A percentile compares a stretch with the other conserved stretches of the same genome.
Evolutionary conservation across 2,329 filamentous ascomycete genomes (phyloP).

Genomic region (Aspergillus carbonarius): DNA sequence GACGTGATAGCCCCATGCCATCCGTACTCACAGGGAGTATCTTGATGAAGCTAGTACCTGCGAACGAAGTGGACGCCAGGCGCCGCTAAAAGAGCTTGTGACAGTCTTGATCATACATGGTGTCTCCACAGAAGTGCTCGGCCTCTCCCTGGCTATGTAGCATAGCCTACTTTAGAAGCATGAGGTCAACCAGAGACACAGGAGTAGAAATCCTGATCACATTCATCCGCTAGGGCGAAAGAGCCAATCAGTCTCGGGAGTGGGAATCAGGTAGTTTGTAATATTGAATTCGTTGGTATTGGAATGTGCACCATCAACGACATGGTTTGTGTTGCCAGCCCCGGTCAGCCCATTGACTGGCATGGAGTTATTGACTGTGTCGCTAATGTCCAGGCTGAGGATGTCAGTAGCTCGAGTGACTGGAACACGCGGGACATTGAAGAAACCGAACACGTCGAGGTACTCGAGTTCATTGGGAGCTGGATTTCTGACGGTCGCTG

Average conservation of each 20-base stretch:
- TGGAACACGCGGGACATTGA: conserved; percentile 78
- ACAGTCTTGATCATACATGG: too few species aligned
- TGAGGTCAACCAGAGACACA: neutral
- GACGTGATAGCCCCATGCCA: too few species aligned
- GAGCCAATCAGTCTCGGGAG: conserved; percentile 49
- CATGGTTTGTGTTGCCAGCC: conserved; percentile 9
- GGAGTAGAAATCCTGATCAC: neutral
- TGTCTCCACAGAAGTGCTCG: too few species aligned
- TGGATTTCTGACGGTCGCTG: conserved; percentile 59
- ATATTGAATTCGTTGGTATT: conserved; percentile 45
- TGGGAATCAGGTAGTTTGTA: conserved; percentile 48
- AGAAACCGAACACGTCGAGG: conserved; percentile 90
- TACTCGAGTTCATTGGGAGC: conserved; percentile 84
- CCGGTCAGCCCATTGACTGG: conserved; percentile 38
- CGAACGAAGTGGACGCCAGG: too few species aligned
- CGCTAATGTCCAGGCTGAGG: conserved; percentile 25
- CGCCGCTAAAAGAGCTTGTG: too few species aligned
- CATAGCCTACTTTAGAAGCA: too few species aligned
- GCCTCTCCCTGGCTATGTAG: too few species aligned
- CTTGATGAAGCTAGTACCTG: too few species aligned
- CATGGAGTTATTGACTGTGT: conserved; percentile 33
- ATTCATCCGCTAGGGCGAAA: conserved; percentile 29
- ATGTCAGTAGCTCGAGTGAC: conserved; percentile 34
- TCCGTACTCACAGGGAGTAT: too few species aligned
- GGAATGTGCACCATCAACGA: conserved; percentile 21